Percentiles rank a stretch among this genome's conserved stretches.
Evolutionary conservation across 257 asterid genomes (phyloP).

Genomic region (Rubia yunnanensis): DNA sequence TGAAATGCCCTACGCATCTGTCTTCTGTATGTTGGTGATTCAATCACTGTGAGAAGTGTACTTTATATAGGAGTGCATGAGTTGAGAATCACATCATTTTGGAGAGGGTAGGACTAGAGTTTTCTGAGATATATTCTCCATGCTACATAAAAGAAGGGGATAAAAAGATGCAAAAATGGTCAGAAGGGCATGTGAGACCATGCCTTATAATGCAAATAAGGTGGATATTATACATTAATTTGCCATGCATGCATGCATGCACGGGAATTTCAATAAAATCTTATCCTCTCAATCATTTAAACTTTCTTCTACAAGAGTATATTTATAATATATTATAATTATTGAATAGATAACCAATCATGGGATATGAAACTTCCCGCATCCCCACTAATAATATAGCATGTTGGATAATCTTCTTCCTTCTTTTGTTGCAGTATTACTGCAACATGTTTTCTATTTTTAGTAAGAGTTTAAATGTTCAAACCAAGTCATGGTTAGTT

Average conservation of each 20-base stretch:
- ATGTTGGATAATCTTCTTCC: no score
- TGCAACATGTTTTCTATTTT: no score
- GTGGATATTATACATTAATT: neutral
- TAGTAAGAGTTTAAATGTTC: no score
- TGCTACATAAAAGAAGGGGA: neutral
- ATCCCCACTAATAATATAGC: no score
- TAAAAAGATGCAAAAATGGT: neutral
- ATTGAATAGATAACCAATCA: no score
- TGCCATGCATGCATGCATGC: neutral
- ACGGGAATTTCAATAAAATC: neutral
- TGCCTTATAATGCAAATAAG: neutral
- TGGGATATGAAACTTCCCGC: no score
- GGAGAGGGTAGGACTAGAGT: neutral
- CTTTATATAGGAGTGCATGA: neutral
- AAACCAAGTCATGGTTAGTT: no score
- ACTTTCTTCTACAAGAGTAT: neutral
- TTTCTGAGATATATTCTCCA: constrained; percentile 3
- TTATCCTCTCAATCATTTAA: neutral
- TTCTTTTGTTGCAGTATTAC: no score
- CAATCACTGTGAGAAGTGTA: neutral
- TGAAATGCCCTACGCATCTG: constrained; percentile 10
- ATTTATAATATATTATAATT: no score
- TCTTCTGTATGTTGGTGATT: neutral
- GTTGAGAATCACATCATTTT: neutral
- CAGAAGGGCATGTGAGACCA: neutral